Percentiles rank a stretch among this genome's conserved stretches.
These are phyloP conservation scores for Tilletia caries DNA, from an alignment of 1,284 basidiomycete genomes.

Conservation along the genomic window DNA sequence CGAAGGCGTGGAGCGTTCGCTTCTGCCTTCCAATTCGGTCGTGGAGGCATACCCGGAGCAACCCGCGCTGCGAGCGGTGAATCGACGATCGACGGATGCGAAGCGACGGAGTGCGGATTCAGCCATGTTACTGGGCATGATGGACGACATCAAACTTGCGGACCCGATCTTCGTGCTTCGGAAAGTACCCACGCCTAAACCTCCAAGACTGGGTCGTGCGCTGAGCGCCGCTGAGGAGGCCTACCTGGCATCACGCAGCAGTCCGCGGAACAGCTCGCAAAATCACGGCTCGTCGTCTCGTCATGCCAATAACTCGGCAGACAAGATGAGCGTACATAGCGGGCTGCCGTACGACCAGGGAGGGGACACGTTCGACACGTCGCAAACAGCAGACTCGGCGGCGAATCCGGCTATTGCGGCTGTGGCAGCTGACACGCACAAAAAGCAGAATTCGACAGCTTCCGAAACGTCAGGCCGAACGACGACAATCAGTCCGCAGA, in stretches of 20 bases:
- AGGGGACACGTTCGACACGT: conserved; percentile 13
- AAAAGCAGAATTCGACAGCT: conserved; percentile 29
- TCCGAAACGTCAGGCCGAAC: conserved; percentile 27
- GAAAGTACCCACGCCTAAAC: conserved; percentile 76
- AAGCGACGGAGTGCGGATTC: conserved; percentile 87
- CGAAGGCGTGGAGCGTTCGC: conserved; percentile 27
- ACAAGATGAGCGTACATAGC: conserved; percentile 86
- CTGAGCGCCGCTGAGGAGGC: conserved; percentile 72
- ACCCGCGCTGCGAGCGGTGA: conserved; percentile 65
- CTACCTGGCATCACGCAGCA: conserved; percentile 75
- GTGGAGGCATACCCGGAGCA: conserved; percentile 77
- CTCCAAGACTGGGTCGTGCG: conserved; percentile 76
- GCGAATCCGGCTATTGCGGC: no score
- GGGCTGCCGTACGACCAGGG: conserved; percentile 56
- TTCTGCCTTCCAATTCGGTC: conserved; percentile 36
- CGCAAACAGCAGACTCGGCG: not conserved
- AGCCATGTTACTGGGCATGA: conserved; percentile 65
- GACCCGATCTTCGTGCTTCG: conserved; percentile 83
- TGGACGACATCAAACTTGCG: conserved; percentile 71
- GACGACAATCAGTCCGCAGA: conserved; percentile 28
- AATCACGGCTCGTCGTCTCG: conserved; percentile 83
- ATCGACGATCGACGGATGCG: conserved; percentile 63
- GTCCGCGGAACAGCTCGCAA: conserved; percentile 78
- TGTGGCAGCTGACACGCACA: conserved; percentile 24
- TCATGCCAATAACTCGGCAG: conserved; percentile 73